phyloP scores from a whole-genome alignment of 2,329 filamentous ascomycete species.

The Neurospora sp. region DNA sequence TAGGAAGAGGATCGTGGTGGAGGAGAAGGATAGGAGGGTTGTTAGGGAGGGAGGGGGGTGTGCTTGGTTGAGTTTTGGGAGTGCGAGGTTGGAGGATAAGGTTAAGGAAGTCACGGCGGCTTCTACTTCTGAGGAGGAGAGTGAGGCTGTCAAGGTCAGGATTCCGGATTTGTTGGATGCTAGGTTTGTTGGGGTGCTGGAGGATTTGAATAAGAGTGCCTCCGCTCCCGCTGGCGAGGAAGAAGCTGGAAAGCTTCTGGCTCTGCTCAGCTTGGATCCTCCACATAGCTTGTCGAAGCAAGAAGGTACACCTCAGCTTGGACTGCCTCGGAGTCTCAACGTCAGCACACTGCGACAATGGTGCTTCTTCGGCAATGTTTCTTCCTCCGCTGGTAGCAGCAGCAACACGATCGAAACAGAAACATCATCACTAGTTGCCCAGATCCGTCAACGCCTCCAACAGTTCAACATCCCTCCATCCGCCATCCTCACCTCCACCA shows the following conservation, averaged over 20 bases:
- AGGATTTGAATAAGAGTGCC: constrained; percentile 16
- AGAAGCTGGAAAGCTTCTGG: neutral
- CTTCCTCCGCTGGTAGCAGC: constrained; percentile 3
- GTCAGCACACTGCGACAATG: constrained; percentile 26
- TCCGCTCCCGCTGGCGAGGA: neutral
- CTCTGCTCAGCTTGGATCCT: neutral
- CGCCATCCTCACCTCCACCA: constrained; percentile 44
- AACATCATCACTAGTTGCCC: constrained; percentile 35
- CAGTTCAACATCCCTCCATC: constrained; percentile 25
- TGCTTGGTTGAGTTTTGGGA: constrained; percentile 55
- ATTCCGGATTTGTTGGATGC: constrained; percentile 58
- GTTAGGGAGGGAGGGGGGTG: constrained; percentile 66
- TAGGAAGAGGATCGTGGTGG: constrained; percentile 57
- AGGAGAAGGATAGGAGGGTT: constrained; percentile 38
- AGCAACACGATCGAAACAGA: constrained; percentile 33
- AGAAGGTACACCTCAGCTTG: neutral
- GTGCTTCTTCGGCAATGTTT: constrained; percentile 18
- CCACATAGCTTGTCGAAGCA: neutral
- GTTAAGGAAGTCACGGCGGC: neutral
- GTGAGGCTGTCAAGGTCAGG: constrained; percentile 21
- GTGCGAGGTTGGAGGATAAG: constrained; percentile 43
- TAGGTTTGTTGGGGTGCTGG: constrained; percentile 39
- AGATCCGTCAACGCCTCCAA: constrained; percentile 32
- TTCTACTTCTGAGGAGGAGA: neutral
- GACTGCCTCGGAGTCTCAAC: neutral